Base-by-base conservation (phyloP, 2,329 filamentous ascomycete species). In the Aspergillus costaricaensis region DNA sequence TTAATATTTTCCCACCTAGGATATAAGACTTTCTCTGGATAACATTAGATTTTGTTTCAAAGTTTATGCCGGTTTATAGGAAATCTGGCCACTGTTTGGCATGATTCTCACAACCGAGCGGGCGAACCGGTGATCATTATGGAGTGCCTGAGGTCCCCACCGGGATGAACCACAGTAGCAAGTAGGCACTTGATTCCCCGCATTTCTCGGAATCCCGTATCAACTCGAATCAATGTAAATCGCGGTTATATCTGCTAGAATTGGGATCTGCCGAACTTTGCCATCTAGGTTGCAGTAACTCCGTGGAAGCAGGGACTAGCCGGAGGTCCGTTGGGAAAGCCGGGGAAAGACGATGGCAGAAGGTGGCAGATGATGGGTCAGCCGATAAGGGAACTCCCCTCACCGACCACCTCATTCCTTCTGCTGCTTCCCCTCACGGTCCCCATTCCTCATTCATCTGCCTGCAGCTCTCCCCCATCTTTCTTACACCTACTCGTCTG, bases 391-490 rank as follows among this genome's bases (percentile, higher is more conserved):
- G 9, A 27, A 30, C 15, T 49, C 17, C 21, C 14, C n/a, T 27
- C 49, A 19, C 55, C 32, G 32, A 25, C 27, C 30, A 47, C 57
- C 48, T 57, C 60, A 57, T 48, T 53, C 27, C 57, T 12, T 48
- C 57, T 57, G 48, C 30, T 30, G 39, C 57, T 55, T 61, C 67
- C 63, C 62, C 63, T 62, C 65, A 65, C 61, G 49, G 62, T 62
- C 66, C 63, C 57, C 63, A 62, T 55, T 41, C 48, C 47, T 32
- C 47, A 39, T 50, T 58, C 14, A 30, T 32, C 43, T 47, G 15
- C 32, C 44, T 36, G 27, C 25, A 51, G 50, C 49, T 55, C 48
- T 51, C 30, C 47, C 58, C 58, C 54, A 19, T 17, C 59, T 43
- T 55, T 38, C 47, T 30, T 8, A 32, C 15, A 12, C 25, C 32